Evolutionary conservation across 371 early-diverging fungal genomes (phyloP).

Genomic region (Entomophthora muscae): DNA sequence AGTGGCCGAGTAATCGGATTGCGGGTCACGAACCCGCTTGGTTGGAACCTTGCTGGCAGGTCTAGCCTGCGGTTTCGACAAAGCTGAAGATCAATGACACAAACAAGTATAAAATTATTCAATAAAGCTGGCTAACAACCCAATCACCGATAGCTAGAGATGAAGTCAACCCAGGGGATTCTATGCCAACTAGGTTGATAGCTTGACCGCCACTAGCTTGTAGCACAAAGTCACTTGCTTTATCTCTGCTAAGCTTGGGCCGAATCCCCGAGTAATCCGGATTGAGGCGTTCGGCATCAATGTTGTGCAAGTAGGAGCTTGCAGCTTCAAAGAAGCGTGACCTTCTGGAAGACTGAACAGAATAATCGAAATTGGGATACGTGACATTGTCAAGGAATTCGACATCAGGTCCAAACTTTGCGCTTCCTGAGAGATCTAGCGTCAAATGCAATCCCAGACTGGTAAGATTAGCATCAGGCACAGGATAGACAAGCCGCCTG

Average conservation of each 20-base stretch:
- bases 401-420: constrained; percentile 73
- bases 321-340: constrained; percentile 32
- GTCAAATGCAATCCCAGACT: constrained; percentile 72
- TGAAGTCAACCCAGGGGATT: constrained; percentile 77
- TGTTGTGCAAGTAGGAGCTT: constrained; percentile 34
- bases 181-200: constrained; percentile 66
- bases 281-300: constrained; percentile 31
- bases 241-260: constrained; percentile 60
- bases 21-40: no score
- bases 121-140: constrained; percentile 20
- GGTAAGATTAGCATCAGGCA: constrained; percentile 51
- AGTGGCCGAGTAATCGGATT: no score
- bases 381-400: constrained; percentile 28
- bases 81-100: no score
- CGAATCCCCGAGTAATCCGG: constrained; percentile 73
- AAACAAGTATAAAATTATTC: no score
- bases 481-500: constrained; percentile 63
- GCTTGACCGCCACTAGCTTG: constrained; percentile 31
- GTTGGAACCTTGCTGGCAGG: no score
- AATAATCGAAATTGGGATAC: constrained; percentile 33
- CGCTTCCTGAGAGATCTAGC: constrained; percentile 51
- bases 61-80: no score
- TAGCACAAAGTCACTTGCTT: constrained; percentile 62
- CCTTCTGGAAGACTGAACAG: constrained; percentile 19
- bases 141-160: constrained; percentile 65